These are phyloP conservation scores for Globisporangium nagaii DNA, from an alignment of 352 stramenopile species.

Conservation along the genomic window DNA sequence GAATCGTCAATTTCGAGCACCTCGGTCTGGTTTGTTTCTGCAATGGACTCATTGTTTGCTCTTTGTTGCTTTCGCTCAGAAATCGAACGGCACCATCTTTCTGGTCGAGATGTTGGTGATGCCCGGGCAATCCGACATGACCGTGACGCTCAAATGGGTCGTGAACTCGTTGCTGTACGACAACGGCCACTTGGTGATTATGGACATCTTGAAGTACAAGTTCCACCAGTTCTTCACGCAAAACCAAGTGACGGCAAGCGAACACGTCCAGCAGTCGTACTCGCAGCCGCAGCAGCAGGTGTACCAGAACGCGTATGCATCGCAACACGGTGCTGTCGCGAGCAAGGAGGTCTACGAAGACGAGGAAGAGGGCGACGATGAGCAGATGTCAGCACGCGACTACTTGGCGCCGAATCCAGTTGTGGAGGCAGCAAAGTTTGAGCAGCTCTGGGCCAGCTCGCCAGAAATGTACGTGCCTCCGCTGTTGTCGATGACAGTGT, in stretches of 20 bases:
- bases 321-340: conserved; percentile 4
- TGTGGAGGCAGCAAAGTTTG: conserved; percentile 73
- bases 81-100: conserved; percentile 75
- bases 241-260: conserved; percentile 15
- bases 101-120: conserved; percentile 77
- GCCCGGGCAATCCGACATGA: conserved; percentile 71
- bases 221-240: conserved; percentile 58
- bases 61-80: conserved; percentile 17
- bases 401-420: conserved; percentile 54
- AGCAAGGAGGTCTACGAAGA: conserved; percentile 19
- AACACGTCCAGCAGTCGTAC: conserved; percentile 3
- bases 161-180: conserved; percentile 83
- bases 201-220: conserved; percentile 74
- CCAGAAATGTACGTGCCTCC: conserved; percentile 59
- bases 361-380: conserved; percentile 38
- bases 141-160: conserved; percentile 86
- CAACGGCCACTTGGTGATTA: conserved; percentile 78
- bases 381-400: conserved; percentile 57
- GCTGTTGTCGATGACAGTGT: neutral
- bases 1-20: neutral
- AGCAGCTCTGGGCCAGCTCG: conserved; percentile 70
- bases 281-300: conserved; percentile 14
- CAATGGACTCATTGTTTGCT: neutral
- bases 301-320: conserved; percentile 9
- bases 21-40: conserved; percentile 3